Evolutionary conservation across 148 eudicot species (phyloP), one percentile per base, ranked within the genome.

Genomic region (Vaccinium corymbosum): DNA sequence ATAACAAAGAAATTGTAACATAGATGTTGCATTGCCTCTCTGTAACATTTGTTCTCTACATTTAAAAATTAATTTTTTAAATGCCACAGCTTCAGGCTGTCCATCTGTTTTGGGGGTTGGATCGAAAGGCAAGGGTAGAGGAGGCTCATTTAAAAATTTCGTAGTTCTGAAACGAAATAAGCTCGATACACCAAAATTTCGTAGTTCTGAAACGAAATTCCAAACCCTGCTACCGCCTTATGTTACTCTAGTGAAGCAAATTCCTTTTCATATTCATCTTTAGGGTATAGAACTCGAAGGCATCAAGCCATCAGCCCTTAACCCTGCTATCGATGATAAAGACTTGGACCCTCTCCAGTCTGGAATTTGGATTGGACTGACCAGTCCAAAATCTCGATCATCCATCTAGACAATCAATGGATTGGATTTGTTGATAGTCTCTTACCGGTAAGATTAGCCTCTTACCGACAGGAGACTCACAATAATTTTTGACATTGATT

Each of bases 61-160:
- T 35, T 35, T 35, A 35, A 35, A 35, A 32, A 32, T 32, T 32
- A 32, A 29, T 29, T 29, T 29, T 29, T 29, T 29, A 29, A 83
- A 83, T 15, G 87, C 84, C 80, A 79, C 84, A 19, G 88, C 80
- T 68, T 87, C 83, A 11, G 85, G 74, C 83, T 89, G 82, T 52
- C 92, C 87, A 32, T 79, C 89, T 73, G 79, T 81, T 70, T 66
- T 66, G 10, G 85, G 71, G 32, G 86, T 15, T 6, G 89, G 89
- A 74, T 88, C 82, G 25, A 79, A 70, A 38, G 88, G 84, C 12
- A 51, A 73, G 12, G 94, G 92, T 48, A 93, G 87, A 82, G 99
- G 96, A 32, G 97, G 85, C 80, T 94, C 99, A 13, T 82, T 81
- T 68, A 97, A 35, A 35, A 56, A 38, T 53, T 17, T 7, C 3